Evolutionary conservation across 208 protist genomes (phyloP).

Genomic region (Leishmania lainsoni): DNA sequence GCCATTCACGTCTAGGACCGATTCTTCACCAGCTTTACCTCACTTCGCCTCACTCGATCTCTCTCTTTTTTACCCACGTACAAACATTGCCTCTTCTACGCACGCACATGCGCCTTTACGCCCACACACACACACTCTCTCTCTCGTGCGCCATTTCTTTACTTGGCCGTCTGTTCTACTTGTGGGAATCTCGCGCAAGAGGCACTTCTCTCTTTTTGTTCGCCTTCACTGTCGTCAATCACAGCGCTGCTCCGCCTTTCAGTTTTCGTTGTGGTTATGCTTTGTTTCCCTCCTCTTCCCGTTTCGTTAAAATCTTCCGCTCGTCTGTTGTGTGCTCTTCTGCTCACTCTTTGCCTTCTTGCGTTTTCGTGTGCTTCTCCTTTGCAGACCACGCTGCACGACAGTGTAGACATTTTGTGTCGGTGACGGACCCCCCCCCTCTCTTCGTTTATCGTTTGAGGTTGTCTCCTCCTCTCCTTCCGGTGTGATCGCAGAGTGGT

Average conservation of each 20-base stretch:
- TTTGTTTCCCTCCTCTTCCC: slow-evolving; percentile 3
- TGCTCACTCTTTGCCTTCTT: not conserved
- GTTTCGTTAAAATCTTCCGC: not conserved
- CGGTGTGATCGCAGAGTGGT: not conserved
- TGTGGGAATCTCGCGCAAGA: not conserved
- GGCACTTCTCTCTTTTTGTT: not conserved
- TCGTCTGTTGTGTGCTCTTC: not conserved
- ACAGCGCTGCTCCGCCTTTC: not conserved
- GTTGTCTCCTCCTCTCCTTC: not conserved
- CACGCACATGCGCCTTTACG: not conserved
- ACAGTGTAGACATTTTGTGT: not conserved
- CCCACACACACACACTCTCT: not conserved
- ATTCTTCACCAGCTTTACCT: not conserved
- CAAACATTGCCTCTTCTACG: not conserved
- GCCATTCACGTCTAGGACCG: too few species aligned
- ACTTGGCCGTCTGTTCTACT: not conserved
- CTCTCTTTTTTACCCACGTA: not conserved
- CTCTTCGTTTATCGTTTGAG: not conserved
- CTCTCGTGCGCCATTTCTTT: not conserved
- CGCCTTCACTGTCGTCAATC: not conserved
- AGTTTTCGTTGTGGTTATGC: slow-evolving; percentile 13
- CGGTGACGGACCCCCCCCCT: not conserved
- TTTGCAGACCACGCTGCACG: not conserved
- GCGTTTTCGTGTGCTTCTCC: not conserved
- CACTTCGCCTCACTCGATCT: not conserved